Evolutionary conservation across 1,139 yeast species (phyloP), one percentile per base, ranked within the genome.

Genomic region (Meyerozyma carpophila): DNA sequence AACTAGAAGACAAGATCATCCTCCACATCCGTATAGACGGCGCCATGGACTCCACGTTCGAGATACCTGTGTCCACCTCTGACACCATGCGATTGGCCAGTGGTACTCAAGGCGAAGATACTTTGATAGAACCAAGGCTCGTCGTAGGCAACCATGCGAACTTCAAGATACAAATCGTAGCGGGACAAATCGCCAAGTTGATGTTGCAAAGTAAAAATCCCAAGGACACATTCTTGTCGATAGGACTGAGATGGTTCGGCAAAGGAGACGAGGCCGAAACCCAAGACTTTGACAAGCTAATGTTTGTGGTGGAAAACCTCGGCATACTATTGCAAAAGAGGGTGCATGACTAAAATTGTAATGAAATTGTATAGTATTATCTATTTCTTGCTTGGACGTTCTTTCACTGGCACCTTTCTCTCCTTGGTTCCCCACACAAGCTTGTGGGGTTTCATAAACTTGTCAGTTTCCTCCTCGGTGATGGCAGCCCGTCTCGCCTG

Each of bases 361-460:
- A 31, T 28, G 9, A 14, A 18, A 5, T 14, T 27, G 6, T 40
- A 41, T 31, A n/a, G 26, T 16, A 24, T 24, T 27, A 21, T 37
- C 46, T 55, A 61, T 56, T 49, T 48, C 53, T 59, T 58, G 44
- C 50, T 44, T 51, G 66, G 76, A 61, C 79, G 80, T 49, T 69
- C 75, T 64, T 83, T 85, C 11, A 73, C 75, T 14, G 91, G 82
- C 39, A 86, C 93, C 44, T 73, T 63, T 68, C 95, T 80, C 63
- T 83, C 84, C 58, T 77, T 75, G 45, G 74, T 63, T 27, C 96
- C 96, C 73, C 80, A 82, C 41, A 79, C 79, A 59, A 90, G 78
- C 62, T 83, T 80, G 58, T 94, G 95, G 37, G 96, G 89, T 57
- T 79, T 82, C 93, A 89, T 93, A 63, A 83, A 94, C 48, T 75